Base-by-base conservation (phyloP, 768 basidiomycete genomes). In the Paxillus rubicundulus region DNA sequence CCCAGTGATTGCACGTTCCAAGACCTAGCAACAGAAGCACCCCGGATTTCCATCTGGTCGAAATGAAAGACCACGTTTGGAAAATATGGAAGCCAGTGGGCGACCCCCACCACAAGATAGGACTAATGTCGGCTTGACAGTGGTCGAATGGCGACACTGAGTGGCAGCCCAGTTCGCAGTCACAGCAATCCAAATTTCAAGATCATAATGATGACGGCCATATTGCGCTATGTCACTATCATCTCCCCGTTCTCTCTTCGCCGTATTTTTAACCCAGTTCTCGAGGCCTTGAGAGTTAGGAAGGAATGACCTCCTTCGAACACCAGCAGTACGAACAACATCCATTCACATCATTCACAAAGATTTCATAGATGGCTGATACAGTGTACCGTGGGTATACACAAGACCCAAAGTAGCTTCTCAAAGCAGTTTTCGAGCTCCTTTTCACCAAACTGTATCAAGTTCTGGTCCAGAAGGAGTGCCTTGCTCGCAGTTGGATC, bases 371-470 rank as follows among this genome's bases (percentile, higher is more conserved):
- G 55, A 64, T 64, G 57, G 40, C 21, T 42, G 63, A 63, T 64
- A 63, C 56, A 61, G 53, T 32, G 27, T 24, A 39, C 39, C 63
- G 63, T 66, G 63, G 61, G 64, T 55, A 50, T 64, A 48, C 14
- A n/a, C 27, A 41, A 38, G n/a, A 18, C 40, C 21, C 18, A 20
- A 41, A 17, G 40, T 1, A 41, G 21, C 12, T 45, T 24, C 6
- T 24, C 50, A 51, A 50, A 14, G 42, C 5, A n/a, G 51, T 39
- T 52, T 58, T 66, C 65, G 64, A 69, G 28, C 41, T 50, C 48
- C 38, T 45, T 67, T 59, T 69, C 34, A 64, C 67, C 67, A 64
- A 59, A 68, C 59, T 13, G 49, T 47, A 40, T 37, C 24, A 49
- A 38, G 59, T 66, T 66, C 66, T 67, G 56, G 65, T 67, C 24